phyloP scores from a whole-genome alignment of 805 yeast species.

The Lipomyces anomalus region DNA sequence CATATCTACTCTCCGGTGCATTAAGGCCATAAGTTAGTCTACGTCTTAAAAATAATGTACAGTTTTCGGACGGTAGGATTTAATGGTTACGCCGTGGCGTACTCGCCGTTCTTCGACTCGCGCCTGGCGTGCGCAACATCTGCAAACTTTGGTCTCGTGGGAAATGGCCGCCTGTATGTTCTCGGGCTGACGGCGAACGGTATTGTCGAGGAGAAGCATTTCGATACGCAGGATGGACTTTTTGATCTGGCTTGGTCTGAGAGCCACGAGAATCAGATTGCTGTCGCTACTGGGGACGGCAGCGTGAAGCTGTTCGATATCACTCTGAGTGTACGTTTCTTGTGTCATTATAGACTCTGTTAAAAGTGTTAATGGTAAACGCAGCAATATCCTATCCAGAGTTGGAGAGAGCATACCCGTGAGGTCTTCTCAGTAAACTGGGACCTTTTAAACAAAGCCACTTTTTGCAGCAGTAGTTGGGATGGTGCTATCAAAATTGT shows the following conservation, averaged over 20 bases:
- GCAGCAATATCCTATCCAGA: constrained; percentile 61
- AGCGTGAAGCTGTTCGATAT: constrained; percentile 75
- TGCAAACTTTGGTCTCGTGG: constrained; percentile 89
- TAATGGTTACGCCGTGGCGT: constrained; percentile 81
- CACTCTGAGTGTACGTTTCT: constrained; percentile 31
- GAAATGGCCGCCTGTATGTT: constrained; percentile 78
- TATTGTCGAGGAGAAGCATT: constrained; percentile 37
- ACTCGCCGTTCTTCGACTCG: constrained; percentile 88
- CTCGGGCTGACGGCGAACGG: constrained; percentile 68
- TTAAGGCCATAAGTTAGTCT: no score
- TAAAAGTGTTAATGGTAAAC: background rate
- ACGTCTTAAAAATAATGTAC: constrained; percentile 7
- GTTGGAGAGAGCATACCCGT: constrained; percentile 68
- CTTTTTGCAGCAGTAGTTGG: constrained; percentile 81
- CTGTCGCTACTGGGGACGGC: constrained; percentile 87
- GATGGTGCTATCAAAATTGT: constrained; percentile 73
- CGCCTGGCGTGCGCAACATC: constrained; percentile 85
- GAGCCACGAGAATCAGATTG: constrained; percentile 76
- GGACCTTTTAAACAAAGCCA: constrained; percentile 62
- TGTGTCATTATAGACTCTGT: background rate
- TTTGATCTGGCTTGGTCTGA: constrained; percentile 91
- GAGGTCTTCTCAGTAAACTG: constrained; percentile 72
- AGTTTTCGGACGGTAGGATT: constrained; percentile 45
- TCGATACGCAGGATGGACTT: constrained; percentile 90
- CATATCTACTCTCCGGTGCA: no score